Percentiles rank a stretch among this genome's conserved stretches.
phyloP scores from a whole-genome alignment of 2,329 filamentous ascomycete genomes.

The Nothophaeocryptopus gaeumannii region DNA sequence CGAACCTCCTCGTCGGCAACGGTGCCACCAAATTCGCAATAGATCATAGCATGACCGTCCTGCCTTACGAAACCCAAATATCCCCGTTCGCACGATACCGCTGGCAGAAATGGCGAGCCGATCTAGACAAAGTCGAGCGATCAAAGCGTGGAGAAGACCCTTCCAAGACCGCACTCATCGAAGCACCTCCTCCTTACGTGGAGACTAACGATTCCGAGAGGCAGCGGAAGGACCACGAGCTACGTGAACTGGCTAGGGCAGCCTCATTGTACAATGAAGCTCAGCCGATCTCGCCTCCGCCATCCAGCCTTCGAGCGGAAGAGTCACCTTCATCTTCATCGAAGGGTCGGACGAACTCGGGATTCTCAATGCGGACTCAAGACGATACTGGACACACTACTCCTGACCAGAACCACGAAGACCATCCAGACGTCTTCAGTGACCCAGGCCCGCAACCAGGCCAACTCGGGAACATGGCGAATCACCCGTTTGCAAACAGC shows the following conservation, averaged over 20 bases:
- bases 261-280: constrained; percentile 35
- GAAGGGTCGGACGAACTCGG: constrained; percentile 11
- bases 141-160: constrained; percentile 37
- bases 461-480: constrained; percentile 27
- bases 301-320: constrained; percentile 23
- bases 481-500: constrained; percentile 44
- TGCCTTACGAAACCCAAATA: constrained; percentile 75
- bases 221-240: constrained; percentile 30
- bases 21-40: constrained; percentile 85
- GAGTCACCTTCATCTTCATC: constrained; percentile 25
- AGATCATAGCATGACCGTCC: constrained; percentile 69
- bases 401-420: constrained; percentile 17
- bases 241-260: constrained; percentile 39
- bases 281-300: constrained; percentile 35
- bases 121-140: constrained; percentile 63
- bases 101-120: constrained; percentile 71
- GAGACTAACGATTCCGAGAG: constrained; percentile 23
- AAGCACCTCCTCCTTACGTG: no score
- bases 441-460: constrained; percentile 30
- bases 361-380: not conserved
- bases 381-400: constrained; percentile 15
- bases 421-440: constrained; percentile 22
- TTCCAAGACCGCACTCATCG: no score
- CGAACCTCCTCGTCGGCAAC: constrained; percentile 82
- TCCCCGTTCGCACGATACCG: constrained; percentile 76